These are phyloP conservation scores for Rhodamnia argentea DNA, from an alignment of 345 rosid species.

Conservation along the genomic window DNA sequence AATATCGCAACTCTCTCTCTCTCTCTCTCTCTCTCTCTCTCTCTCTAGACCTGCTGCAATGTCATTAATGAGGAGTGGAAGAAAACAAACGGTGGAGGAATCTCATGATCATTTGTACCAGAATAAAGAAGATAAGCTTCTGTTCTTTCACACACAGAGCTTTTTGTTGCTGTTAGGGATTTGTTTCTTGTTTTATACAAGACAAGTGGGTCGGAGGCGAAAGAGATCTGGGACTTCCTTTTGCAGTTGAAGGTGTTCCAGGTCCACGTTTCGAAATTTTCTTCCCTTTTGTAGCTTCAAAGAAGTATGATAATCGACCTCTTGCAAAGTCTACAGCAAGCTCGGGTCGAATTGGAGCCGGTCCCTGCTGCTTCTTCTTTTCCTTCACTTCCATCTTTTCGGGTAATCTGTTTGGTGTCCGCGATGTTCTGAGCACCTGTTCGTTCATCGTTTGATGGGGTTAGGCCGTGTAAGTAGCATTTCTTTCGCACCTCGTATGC, in stretches of 20 bases:
- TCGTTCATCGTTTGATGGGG: background rate
- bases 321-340: background rate
- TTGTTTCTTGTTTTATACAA: constrained; percentile 9
- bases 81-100: background rate
- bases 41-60: background rate
- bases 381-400: background rate
- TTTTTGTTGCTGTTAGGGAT: background rate
- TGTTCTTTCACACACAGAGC: background rate
- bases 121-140: background rate
- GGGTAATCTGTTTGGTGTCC: background rate
- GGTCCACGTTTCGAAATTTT: background rate
- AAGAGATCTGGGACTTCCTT: background rate
- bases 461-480: background rate
- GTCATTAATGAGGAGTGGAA: background rate
- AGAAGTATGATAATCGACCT: background rate
- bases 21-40: background rate
- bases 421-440: background rate
- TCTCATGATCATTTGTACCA: background rate
- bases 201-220: constrained; percentile 4
- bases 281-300: background rate
- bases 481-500: background rate
- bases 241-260: background rate
- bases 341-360: background rate
- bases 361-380: background rate
- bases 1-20: background rate